These are phyloP conservation scores for Coleophoma crateriformis DNA, from an alignment of 2,329 filamentous ascomycete species.

Conservation along the genomic window DNA sequence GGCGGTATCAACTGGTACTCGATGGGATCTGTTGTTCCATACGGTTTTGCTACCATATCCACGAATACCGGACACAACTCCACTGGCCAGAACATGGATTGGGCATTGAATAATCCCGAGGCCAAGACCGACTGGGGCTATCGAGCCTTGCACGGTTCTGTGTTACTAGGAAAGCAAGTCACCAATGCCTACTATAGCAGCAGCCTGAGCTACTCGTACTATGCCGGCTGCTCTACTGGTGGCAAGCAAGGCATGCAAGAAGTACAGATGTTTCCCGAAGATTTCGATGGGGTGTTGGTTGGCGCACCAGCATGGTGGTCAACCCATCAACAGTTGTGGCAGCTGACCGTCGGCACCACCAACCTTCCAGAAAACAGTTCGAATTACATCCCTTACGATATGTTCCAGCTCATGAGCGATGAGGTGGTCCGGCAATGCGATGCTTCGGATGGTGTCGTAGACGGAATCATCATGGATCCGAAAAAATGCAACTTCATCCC, in stretches of 20 bases:
- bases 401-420: not conserved
- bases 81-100: conserved; percentile 22
- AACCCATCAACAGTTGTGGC: not conserved
- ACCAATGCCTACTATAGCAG: conserved; percentile 6
- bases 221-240: conserved; percentile 41
- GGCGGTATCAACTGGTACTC: conserved; percentile 39
- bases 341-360: not conserved
- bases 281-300: conserved; percentile 41
- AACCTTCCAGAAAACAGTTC: conserved; percentile 1
- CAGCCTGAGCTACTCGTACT: conserved; percentile 32
- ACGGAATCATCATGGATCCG: conserved; percentile 36
- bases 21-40: conserved; percentile 9
- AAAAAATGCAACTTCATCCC: conserved; percentile 27
- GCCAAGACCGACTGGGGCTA: conserved; percentile 27
- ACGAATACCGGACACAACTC: conserved; percentile 40
- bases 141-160: conserved; percentile 10
- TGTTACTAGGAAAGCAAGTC: conserved; percentile 5
- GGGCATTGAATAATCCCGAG: conserved; percentile 31
- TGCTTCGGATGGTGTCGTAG: conserved; percentile 37
- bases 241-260: conserved; percentile 40
- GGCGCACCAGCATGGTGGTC: conserved; percentile 26
- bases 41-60: conserved; percentile 35
- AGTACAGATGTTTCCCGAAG: conserved; percentile 35
- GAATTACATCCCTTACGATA: conserved; percentile 9
- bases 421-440: conserved; percentile 45